These are phyloP conservation scores for Poronia punctata DNA, from an alignment of 495 filamentous ascomycete species.

Conservation along the genomic window DNA sequence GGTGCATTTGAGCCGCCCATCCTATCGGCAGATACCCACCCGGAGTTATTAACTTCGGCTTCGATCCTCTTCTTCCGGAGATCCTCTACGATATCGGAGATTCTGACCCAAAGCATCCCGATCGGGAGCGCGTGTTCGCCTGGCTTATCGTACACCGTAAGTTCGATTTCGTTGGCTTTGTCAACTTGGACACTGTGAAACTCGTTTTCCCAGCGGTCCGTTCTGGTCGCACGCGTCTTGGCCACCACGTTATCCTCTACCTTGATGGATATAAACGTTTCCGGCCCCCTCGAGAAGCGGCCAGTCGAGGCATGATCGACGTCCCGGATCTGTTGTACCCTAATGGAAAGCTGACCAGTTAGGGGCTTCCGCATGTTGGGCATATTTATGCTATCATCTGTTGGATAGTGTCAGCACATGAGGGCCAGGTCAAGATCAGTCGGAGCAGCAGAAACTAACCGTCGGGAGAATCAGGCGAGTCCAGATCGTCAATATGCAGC, in stretches of 20 bases:
- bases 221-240: slow-evolving; percentile 78
- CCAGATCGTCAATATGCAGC: slow-evolving; percentile 85
- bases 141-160: slow-evolving; percentile 93
- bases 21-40: slow-evolving; percentile 95
- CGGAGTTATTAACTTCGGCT: slow-evolving; percentile 78
- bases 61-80: slow-evolving; percentile 97
- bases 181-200: slow-evolving; percentile 86
- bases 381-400: slow-evolving; percentile 94
- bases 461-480: slow-evolving; percentile 72
- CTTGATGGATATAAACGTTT: slow-evolving; percentile 92
- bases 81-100: slow-evolving; percentile 95
- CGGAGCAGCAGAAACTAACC: slow-evolving; percentile 42
- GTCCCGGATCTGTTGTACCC: slow-evolving; percentile 82
- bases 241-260: slow-evolving; percentile 89
- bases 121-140: slow-evolving; percentile 87
- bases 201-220: slow-evolving; percentile 87
- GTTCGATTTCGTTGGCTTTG: slow-evolving; percentile 96
- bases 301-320: slow-evolving; percentile 88
- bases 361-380: slow-evolving; percentile 92
- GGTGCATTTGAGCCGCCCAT: slow-evolving; percentile 52
- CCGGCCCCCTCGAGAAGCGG: slow-evolving; percentile 80
- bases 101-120: slow-evolving; percentile 90
- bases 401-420: slow-evolving; percentile 1
- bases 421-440: not conserved
- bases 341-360: slow-evolving; percentile 79